These are phyloP conservation scores for Colletotrichum tabaci DNA, from an alignment of 2,329 filamentous ascomycete genomes.

Conservation along the genomic window DNA sequence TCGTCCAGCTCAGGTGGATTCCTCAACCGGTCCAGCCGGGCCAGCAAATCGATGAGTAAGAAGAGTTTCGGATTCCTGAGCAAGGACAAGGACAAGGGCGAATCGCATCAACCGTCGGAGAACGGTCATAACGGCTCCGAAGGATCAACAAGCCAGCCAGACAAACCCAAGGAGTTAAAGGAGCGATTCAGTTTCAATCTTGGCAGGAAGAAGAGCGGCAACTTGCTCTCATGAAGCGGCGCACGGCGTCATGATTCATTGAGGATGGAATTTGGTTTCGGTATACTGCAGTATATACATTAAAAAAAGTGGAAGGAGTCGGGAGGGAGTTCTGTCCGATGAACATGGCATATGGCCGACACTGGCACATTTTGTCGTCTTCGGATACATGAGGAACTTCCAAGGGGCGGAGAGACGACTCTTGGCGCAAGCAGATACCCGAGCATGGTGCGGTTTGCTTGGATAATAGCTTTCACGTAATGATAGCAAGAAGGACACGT, in stretches of 20 bases:
- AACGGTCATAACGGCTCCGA: constrained; percentile 50
- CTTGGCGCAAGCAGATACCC: constrained; percentile 36
- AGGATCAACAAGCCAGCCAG: constrained; percentile 47
- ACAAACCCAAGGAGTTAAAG: constrained; percentile 69
- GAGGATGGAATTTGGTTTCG: constrained; percentile 3
- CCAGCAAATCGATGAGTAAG: constrained; percentile 84
- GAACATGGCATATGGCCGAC: constrained; percentile 2
- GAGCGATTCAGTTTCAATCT: constrained; percentile 78
- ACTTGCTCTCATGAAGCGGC: constrained; percentile 48
- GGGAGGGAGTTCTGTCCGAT: constrained; percentile 23
- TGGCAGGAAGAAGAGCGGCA: constrained; percentile 79
- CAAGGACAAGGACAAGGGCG: constrained; percentile 62
- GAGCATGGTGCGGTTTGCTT: constrained; percentile 40
- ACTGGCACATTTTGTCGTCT: constrained; percentile 1
- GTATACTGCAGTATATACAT: constrained; percentile 36
- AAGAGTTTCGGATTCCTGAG: constrained; percentile 80
- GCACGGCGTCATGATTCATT: constrained; percentile 6
- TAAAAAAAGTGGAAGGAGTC: constrained; percentile 20
- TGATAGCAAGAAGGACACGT: constrained; percentile 24
- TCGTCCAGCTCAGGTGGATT: constrained; percentile 61
- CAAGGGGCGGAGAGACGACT: not conserved
- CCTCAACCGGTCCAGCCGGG: constrained; percentile 77
- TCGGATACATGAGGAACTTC: constrained; percentile 10
- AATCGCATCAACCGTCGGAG: constrained; percentile 46
- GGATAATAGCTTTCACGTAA: constrained; percentile 39